Percentiles rank a stretch among this genome's conserved stretches.
Conservation (phyloP, 148 eudicot species). For the Chenopodium album region DNA sequence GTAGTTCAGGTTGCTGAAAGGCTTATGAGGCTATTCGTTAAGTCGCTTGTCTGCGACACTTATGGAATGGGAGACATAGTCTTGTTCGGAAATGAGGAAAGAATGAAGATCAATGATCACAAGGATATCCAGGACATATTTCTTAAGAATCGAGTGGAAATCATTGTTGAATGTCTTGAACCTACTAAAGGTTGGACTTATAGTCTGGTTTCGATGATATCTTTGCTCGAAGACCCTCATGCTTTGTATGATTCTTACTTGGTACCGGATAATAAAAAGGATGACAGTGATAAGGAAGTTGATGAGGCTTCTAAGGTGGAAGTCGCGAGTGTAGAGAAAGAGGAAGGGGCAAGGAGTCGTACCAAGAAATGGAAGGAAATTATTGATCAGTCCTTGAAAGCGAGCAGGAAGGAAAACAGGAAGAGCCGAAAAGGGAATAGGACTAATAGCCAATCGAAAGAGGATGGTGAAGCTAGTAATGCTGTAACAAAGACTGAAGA, state of each 20-base stretch:
- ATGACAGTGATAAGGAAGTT: too few relatives aligned
- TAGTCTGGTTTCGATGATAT: slow-evolving; percentile 31
- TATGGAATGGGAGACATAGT: slow-evolving; percentile 47
- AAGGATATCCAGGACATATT: slow-evolving; percentile 39
- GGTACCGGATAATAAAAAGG: too few relatives aligned
- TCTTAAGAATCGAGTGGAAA: slow-evolving; percentile 22
- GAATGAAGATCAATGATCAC: slow-evolving; percentile 41
- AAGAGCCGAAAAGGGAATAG: too few relatives aligned
- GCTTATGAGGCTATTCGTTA: slow-evolving; percentile 29
- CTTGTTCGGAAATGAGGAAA: slow-evolving; percentile 36
- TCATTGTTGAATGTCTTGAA: slow-evolving; percentile 10
- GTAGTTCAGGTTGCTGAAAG: slow-evolving; percentile 44
- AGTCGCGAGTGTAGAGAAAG: not conserved
- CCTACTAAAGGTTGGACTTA: slow-evolving; percentile 39
- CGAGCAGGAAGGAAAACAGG: too few relatives aligned
- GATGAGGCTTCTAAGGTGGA: not conserved
- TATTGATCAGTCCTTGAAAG: too few relatives aligned
- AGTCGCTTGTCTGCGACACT: not conserved
- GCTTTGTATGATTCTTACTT: slow-evolving; percentile 22
- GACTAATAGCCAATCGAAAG: too few relatives aligned
- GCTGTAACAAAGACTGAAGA: not conserved
- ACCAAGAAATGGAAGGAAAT: too few relatives aligned
- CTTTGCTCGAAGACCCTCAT: slow-evolving; percentile 43
- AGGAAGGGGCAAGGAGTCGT: too few relatives aligned
- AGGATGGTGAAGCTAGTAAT: too few relatives aligned